Evolutionary conservation across 805 yeast species (phyloP), one percentile per base, ranked within the genome.

Genomic region (Starmerella sp.): DNA sequence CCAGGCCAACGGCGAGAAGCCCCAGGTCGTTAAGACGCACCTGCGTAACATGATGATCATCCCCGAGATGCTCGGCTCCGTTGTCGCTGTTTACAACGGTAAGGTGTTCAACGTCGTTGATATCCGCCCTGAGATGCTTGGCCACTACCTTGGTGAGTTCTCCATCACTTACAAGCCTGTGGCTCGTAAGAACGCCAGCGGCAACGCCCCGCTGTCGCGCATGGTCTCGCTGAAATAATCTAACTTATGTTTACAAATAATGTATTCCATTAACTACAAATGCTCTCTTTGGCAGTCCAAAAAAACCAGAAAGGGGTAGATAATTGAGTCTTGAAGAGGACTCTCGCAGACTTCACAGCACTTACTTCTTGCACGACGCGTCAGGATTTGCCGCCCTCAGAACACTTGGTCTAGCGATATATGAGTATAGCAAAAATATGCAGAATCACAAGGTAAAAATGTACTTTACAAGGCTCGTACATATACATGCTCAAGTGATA

Each of bases 81-180:
- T 91, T 67, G 83, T 93, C 69, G 97, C 97, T 80, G 86, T 93
- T 70, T 93, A 93, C 96, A 93, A 93, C 84, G 99, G 99, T 81
- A 93, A 93, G 82, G 87, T 81, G 69, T 93, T 93, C 95, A 91
- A 91, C 95, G 86, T 84, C 71, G 96, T 93, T 76, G 99, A 93
- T 78, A 80, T 93, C 79, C 89, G 81, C 77, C 96, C 98, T 73
- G 99, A 93, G 82, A 93, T 93, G 98, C 90, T 91, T 75, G 97
- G 98, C 75, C 96, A 91, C 86, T 93, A 93, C 95, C 86, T 93
- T 72, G 99, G 97, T 81, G 99, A 93, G 82, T 93, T 93, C 88
- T 91, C 98, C 72, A 93, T 93, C 79, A 81, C 98, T 71, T 93
- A 93, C 83, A 86, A 95, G 77, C 98, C 99, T 75, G 97, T 91